Evolutionary conservation across 2,329 filamentous ascomycete species (phyloP).

Genomic region (Epichloe aotearoae): DNA sequence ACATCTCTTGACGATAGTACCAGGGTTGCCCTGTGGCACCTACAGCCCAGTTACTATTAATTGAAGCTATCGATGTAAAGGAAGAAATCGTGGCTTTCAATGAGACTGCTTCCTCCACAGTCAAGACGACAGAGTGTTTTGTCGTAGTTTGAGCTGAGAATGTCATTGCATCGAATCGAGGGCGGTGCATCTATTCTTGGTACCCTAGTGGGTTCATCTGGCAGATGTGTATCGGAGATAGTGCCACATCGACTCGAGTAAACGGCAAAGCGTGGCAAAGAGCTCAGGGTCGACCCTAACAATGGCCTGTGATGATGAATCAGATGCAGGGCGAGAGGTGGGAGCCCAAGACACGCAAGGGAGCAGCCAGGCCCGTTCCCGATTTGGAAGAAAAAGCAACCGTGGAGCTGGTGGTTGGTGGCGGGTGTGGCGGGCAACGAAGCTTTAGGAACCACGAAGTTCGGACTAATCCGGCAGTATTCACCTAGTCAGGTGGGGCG

Average conservation of each 20-base stretch:
- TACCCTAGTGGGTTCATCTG: neutral
- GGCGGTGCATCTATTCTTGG: neutral
- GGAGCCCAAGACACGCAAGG: constrained; percentile 4
- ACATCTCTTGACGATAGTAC: neutral
- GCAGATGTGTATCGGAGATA: neutral
- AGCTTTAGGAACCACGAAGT: neutral
- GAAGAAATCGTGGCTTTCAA: neutral
- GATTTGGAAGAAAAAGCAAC: constrained; percentile 2
- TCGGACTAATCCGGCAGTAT: no score
- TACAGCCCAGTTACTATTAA: neutral
- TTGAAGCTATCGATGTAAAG: neutral
- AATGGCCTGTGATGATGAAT: neutral
- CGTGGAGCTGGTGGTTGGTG: neutral
- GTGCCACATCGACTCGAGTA: neutral
- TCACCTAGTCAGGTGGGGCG: no score
- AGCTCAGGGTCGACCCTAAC: neutral
- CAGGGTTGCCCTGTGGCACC: constrained; percentile 4
- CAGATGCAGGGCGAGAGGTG: constrained; percentile 1
- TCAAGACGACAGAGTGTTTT: neutral
- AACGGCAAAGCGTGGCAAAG: neutral
- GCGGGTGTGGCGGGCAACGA: neutral
- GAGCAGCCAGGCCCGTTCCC: neutral
- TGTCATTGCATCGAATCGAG: neutral
- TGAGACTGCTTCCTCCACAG: neutral
- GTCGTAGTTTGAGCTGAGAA: neutral